Base-by-base conservation (phyloP, 257 asterid species). In the Nicotiana attenuata region DNA sequence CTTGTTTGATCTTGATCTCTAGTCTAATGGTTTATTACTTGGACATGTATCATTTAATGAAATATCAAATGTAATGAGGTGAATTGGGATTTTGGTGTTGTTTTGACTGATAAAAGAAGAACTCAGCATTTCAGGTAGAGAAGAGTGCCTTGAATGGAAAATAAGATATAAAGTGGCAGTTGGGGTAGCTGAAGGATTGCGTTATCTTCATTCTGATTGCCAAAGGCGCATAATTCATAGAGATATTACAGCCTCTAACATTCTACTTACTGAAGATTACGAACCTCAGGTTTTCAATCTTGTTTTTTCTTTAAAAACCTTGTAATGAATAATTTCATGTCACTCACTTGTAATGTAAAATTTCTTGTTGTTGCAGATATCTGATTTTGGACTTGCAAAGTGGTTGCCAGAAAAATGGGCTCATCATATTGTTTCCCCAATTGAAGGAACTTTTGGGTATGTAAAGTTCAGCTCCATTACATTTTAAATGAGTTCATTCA, bases 381-480 rank as follows among this genome's bases (percentile, higher is more conserved):
- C 99, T 83, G 99, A 96, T 85, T 96, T 94, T 11, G 99, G 99
- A 71, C 87, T 96, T 22, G 98, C 99, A 24, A 94, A 94, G 85
- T 96, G 99, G 99, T 97, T 96, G 14, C 99, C 99, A 0, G 95
- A 96, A 67, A 94, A 91, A 83, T 94, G 97, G 97, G 86, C 80
- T 68, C 94, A 96, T 83, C 99, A 94, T 79, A 90, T 92, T 19
- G 99, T 94, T 77, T 96, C 97, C 77, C 99, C 99, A 50, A 96
- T 96, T 45, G 99, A 96, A 89, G 99, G 99, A 87, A 96, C 99
- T 83, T 96, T 96, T 69, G 99, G 99, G 98, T 93, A 93, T 29
- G 83, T 56, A 17, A 17, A 65, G 4, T 71, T 45, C 1, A 71
- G 60, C 26, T 7, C 2, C 2, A 0, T 14, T 47, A 20, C 38